These are phyloP conservation scores for Schizosaccharomyces versatilis DNA, from an alignment of 1,139 yeast genomes.

Conservation along the genomic window DNA sequence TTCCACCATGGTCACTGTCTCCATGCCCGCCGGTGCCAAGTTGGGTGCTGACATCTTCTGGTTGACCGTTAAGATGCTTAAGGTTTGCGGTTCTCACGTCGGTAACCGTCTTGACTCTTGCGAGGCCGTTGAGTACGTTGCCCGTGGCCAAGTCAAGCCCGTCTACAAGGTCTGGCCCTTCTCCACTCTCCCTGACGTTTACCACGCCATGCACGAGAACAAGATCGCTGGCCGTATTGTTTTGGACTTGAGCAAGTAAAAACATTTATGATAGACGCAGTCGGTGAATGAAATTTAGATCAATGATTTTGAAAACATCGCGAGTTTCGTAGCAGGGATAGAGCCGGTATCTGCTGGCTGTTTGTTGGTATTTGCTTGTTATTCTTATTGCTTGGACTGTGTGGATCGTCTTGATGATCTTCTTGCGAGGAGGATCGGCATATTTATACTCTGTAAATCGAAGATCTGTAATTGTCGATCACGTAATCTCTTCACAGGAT, in stretches of 20 bases:
- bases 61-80: conserved; percentile 42
- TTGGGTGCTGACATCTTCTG: conserved; percentile 39
- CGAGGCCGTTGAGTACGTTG: conserved; percentile 54
- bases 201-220: conserved; percentile 47
- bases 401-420: too few species aligned
- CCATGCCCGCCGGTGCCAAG: conserved; percentile 48
- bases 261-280: neutral
- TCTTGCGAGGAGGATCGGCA: too few species aligned
- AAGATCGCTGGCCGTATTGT: conserved; percentile 55
- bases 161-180: conserved; percentile 48
- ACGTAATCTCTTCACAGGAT: too few species aligned
- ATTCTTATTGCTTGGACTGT: too few species aligned
- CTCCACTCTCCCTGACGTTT: conserved; percentile 36
- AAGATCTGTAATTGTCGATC: too few species aligned
- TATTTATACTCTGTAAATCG: too few species aligned
- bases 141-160: conserved; percentile 44
- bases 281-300: too few species aligned
- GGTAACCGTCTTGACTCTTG: conserved; percentile 63
- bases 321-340: too few species aligned
- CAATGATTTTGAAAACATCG: too few species aligned
- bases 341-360: too few species aligned
- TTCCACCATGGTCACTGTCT: conserved; percentile 64
- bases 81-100: conserved; percentile 53
- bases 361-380: too few species aligned
- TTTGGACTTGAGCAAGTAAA: conserved; percentile 28